Evolutionary conservation across 805 yeast species (phyloP), one percentile per base, ranked within the genome.

Genomic region (Candida namnaoensis): DNA sequence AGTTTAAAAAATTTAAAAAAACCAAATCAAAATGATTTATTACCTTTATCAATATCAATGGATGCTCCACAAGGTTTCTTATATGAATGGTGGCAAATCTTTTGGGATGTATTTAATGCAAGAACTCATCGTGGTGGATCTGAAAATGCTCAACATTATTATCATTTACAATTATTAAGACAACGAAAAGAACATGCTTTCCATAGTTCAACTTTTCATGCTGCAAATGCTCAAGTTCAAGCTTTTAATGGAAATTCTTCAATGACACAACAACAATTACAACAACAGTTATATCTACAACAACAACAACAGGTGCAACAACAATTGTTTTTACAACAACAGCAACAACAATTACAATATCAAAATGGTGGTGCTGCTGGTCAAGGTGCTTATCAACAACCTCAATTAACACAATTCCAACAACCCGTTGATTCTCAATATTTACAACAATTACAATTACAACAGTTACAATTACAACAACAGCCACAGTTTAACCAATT

Each of bases 1-100:
- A 25, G 5, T n/a, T 25, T 14, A 9, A 50, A 47, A 39, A 36
- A 49, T 19, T 32, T 47, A 38, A 50, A 48, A 36, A 44, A 48
- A 15, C 60, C 58, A 5, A 50, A 53, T 11, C 55, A 53, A 35
- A 57, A 64, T 42, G 74, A 70, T 39, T 56, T 78, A 8, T 78
- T 82, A 1, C 65, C 66, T 13, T 56, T 77, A 32, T 63, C 66
- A 23, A 69, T 80, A 54, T 66, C 78, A 10, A 75, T 84, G 72
- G 93, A 88, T 54, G 82, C 95, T 2, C 93, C 95, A 1, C 86
- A 82, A 51, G 93, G 96, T 7, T 88, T 87, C 54, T 64, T 88
- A 24, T 81, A 77, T 53, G 97, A 90, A 59, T 88, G 97, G 97
- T 88, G 96, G 96, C 88, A 80, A 66, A 79, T 90, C 14, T 90